A percentile compares a stretch with the other conserved stretches of the same genome.
These are phyloP conservation scores for Amanita pseudoporphyria DNA, from an alignment of 768 basidiomycete species.

Conservation along the genomic window DNA sequence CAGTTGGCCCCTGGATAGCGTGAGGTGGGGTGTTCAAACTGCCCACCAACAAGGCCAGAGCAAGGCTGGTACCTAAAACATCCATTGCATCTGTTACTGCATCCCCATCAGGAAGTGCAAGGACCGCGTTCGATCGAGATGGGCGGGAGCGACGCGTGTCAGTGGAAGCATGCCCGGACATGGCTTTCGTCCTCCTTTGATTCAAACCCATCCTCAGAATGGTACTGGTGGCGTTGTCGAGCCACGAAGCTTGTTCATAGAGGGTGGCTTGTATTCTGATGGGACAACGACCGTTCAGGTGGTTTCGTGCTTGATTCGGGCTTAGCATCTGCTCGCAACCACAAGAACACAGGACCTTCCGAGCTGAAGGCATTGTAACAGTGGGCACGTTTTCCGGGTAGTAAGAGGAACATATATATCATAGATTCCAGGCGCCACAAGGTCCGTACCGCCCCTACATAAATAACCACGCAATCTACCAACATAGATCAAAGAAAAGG, in stretches of 20 bases:
- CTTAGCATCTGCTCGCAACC: background rate
- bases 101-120: background rate
- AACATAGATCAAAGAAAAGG: background rate
- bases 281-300: background rate
- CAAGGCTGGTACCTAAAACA: background rate
- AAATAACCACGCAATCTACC: background rate
- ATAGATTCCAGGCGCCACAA: background rate
- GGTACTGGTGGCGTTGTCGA: background rate
- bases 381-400: background rate
- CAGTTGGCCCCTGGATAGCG: background rate
- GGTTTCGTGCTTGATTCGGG: background rate
- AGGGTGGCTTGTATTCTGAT: background rate
- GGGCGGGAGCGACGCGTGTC: background rate
- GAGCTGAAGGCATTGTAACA: background rate
- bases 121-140: background rate
- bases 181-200: background rate
- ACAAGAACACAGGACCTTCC: background rate
- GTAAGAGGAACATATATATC: background rate
- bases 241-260: background rate
- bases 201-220: background rate
- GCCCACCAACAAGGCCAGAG: background rate
- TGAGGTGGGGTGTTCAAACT: background rate
- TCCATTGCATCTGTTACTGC: background rate
- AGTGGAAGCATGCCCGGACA: background rate
- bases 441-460: background rate